These are phyloP conservation scores for Aspergillus bombycis DNA, from an alignment of 2,329 filamentous ascomycete genomes.

Conservation along the genomic window DNA sequence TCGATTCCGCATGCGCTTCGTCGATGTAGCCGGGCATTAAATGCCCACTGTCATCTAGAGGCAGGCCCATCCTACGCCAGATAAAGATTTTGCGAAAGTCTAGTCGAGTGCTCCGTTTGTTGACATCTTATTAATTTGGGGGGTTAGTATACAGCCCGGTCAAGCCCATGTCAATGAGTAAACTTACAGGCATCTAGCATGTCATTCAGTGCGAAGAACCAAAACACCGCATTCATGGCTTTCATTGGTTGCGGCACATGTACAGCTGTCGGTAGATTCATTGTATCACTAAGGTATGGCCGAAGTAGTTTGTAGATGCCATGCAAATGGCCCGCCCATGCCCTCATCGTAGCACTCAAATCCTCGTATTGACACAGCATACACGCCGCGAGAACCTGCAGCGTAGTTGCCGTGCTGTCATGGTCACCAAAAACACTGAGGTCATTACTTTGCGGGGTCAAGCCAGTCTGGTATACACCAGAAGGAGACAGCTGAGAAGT, in stretches of 20 bases:
- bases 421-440: not conserved
- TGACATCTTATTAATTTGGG: not conserved
- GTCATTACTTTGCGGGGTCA: not conserved
- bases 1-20: not conserved
- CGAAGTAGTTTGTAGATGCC: slow-evolving; percentile 17
- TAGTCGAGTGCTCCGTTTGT: not conserved
- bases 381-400: not conserved
- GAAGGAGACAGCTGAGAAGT: not conserved
- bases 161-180: not conserved
- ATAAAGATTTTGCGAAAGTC: not conserved
- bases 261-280: not conserved
- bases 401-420: not conserved
- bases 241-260: slow-evolving; percentile 1
- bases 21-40: not conserved
- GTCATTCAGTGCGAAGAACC: slow-evolving; percentile 22
- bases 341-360: slow-evolving; percentile 17
- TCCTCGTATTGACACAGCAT: slow-evolving; percentile 23
- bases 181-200: slow-evolving; percentile 20
- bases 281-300: slow-evolving; percentile 6
- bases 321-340: slow-evolving; percentile 22
- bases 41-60: not conserved
- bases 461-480: not conserved
- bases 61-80: not conserved
- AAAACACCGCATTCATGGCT: slow-evolving; percentile 17
- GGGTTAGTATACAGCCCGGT: not conserved